Base-by-base conservation (phyloP, 2,329 filamentous ascomycete genomes). In the Trematosphaeria pertusa region DNA sequence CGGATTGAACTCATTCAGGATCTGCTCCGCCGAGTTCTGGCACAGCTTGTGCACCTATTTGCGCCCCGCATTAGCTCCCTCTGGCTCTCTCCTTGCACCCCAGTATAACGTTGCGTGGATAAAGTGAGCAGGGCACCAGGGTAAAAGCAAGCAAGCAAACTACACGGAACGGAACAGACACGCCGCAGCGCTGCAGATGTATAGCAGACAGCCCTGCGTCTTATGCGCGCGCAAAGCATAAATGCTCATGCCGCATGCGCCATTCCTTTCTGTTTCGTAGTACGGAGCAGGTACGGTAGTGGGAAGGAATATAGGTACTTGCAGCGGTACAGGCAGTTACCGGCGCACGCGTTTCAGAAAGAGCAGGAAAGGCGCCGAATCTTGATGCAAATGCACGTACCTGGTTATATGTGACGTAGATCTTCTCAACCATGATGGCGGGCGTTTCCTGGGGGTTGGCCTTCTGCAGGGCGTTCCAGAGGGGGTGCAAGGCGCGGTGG, bases 11-110 rank as follows among this genome's bases (percentile, higher is more conserved):
- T 89, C 85, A 70, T 86, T 79, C 64, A 99, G 86, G 72, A 97
- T 95, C 63, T 81, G 79, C 56, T 85, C 81, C 30, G 92, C 94
- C 14, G 91, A 86, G 70, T 87, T 81, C 77, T 97, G 89, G 81
- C 94, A 99, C 71, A 97, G 85, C 77, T 96, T 96, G 85, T 99
- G 94, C 69, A 99, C 88, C 92, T 97, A 67, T 32, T 33, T 34
- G n/a, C 11, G 24, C 5, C 18, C 15, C 18, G 11, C n/a, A 22
- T 24, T n/a, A n/a, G n/a, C n/a, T n/a, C n/a, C n/a, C n/a, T n/a
- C n/a, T n/a, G n/a, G n/a, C n/a, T n/a, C n/a, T n/a, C n/a, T n/a
- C n/a, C n/a, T n/a, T n/a, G n/a, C n/a, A n/a, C n/a, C n/a, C n/a
- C n/a, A n/a, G n/a, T n/a, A n/a, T n/a, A n/a, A n/a, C n/a, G n/a